Conservation (phyloP, 2,329 filamentous ascomycete genomes). For the Nemania sp. region DNA sequence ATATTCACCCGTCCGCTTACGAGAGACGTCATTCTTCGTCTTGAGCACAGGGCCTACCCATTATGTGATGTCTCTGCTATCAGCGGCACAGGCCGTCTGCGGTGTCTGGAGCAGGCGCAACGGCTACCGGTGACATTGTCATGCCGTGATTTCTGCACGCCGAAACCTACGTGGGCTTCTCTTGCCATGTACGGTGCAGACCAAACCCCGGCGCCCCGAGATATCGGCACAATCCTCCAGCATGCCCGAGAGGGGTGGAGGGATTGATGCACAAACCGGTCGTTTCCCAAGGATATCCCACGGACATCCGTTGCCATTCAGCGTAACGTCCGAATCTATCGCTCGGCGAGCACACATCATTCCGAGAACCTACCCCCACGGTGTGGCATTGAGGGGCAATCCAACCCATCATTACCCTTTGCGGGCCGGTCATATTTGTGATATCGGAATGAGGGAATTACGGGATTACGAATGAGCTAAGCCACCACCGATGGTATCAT, state of each 20-base stretch:
- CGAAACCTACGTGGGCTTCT: not conserved
- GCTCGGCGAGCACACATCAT: not conserved
- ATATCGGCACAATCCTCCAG: not conserved
- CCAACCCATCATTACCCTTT: not conserved
- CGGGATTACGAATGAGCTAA: too few species aligned
- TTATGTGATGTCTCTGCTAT: too few species aligned
- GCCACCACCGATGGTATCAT: too few species aligned
- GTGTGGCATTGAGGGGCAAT: too few species aligned
- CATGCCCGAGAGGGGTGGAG: not conserved
- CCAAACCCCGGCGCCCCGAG: not conserved
- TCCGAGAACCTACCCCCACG: too few species aligned
- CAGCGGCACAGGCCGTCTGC: too few species aligned
- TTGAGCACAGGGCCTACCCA: not conserved
- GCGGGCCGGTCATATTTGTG: not conserved
- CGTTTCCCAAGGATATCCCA: not conserved
- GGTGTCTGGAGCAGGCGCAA: not conserved
- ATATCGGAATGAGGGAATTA: not conserved
- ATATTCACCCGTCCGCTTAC: not conserved
- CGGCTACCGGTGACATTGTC: not conserved
- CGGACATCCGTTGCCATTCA: not conserved
- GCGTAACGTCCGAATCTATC: not conserved
- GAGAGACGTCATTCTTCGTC: not conserved
- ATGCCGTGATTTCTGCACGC: not conserved
- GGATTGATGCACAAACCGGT: not conserved
- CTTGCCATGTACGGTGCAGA: not conserved